These are phyloP conservation scores for Porcisia hertigi DNA, from an alignment of 208 protist species.

Conservation along the genomic window DNA sequence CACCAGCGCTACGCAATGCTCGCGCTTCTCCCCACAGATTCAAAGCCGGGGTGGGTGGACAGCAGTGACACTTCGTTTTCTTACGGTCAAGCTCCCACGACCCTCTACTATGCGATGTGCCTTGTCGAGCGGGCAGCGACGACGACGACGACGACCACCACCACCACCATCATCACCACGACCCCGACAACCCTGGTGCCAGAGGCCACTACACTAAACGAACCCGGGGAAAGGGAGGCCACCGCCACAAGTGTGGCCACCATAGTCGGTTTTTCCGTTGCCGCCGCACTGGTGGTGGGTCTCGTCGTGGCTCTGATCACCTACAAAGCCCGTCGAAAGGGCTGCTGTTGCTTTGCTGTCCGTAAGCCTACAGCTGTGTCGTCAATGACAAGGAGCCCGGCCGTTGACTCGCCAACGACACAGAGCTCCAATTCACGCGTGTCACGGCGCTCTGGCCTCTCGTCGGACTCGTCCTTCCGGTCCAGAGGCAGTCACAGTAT, in stretches of 20 bases:
- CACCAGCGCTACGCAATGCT: conserved; percentile 8
- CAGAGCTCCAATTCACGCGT: not conserved
- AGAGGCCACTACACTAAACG: not conserved
- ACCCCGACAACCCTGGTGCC: not conserved
- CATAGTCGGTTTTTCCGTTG: conserved; percentile 19
- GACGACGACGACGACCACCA: not conserved
- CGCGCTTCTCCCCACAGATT: not conserved
- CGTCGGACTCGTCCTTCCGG: not conserved
- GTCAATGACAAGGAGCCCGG: not conserved
- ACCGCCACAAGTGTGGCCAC: conserved; percentile 1
- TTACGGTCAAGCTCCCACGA: not conserved
- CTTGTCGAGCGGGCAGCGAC: not conserved
- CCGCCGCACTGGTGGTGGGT: not conserved
- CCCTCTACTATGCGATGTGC: conserved; percentile 7
- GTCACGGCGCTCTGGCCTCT: not conserved
- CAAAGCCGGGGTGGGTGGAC: not conserved
- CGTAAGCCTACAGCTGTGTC: not conserved
- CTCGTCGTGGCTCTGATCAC: conserved; percentile 1
- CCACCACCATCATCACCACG: not conserved
- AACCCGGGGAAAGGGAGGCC: not conserved
- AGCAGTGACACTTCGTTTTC: not conserved
- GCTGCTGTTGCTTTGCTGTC: conserved; percentile 19
- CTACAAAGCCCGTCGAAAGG: conserved; percentile 15
- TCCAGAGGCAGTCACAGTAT: not conserved
- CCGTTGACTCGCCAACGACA: not conserved